Evolutionary conservation across 768 basidiomycete species (phyloP).

Genomic region (Amanita rubescens): DNA sequence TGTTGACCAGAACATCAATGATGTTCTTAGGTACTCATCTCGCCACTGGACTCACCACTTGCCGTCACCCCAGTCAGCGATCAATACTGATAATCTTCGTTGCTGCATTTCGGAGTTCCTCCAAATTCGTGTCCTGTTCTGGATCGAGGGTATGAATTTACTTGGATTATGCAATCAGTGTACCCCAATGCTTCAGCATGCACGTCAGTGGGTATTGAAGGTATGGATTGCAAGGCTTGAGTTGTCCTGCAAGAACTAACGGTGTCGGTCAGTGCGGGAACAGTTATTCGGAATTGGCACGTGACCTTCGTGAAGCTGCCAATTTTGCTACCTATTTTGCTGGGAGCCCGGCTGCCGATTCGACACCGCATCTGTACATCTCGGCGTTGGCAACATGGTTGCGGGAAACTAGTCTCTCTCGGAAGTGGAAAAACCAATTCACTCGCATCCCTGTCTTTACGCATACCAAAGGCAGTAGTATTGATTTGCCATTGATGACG

Average conservation of each 20-base stretch:
- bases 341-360: constrained; percentile 9
- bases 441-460: background rate
- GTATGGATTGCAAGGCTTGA: background rate
- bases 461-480: background rate
- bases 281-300: background rate
- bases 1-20: background rate
- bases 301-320: constrained; percentile 5
- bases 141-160: constrained; percentile 9
- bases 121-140: constrained; percentile 5
- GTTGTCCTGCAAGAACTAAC: background rate
- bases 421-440: background rate
- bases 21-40: background rate
- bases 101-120: constrained; percentile 7
- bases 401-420: background rate
- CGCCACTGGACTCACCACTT: background rate
- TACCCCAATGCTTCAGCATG: background rate
- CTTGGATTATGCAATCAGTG: background rate
- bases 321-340: constrained; percentile 15
- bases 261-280: background rate
- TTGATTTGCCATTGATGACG: constrained; percentile 5
- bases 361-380: constrained; percentile 19
- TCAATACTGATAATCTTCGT: background rate
- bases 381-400: constrained; percentile 17
- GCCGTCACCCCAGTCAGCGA: background rate
- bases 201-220: background rate